Conservation (phyloP, 1,284 basidiomycete species). For the Ustilago hordei region DNA sequence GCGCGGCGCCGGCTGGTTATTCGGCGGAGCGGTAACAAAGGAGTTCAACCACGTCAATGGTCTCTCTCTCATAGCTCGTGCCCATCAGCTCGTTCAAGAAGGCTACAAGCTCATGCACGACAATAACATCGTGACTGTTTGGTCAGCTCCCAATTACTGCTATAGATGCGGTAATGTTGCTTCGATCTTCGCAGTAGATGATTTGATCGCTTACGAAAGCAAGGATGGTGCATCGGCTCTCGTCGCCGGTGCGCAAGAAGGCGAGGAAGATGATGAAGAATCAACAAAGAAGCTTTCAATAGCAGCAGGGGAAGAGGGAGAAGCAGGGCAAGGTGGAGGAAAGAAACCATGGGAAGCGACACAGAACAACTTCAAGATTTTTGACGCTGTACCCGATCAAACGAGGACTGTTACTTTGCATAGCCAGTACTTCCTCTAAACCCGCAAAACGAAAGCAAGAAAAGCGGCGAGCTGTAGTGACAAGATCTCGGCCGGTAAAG, state of each 20-base stretch:
- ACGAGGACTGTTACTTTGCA: constrained; percentile 39
- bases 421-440: constrained; percentile 46
- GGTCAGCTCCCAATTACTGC: constrained; percentile 99
- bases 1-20: constrained; percentile 96
- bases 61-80: constrained; percentile 96
- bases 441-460: neutral
- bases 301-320: neutral
- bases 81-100: constrained; percentile 99
- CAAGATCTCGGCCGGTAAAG: too few species aligned
- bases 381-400: constrained; percentile 67
- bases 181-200: constrained; percentile 89
- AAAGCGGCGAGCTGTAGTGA: too few species aligned
- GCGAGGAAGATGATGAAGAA: constrained; percentile 54
- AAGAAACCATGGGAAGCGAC: constrained; percentile 41
- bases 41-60: constrained; percentile 91
- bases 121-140: constrained; percentile 94
- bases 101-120: constrained; percentile 95
- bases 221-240: constrained; percentile 72
- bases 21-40: constrained; percentile 95
- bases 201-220: constrained; percentile 47
- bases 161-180: constrained; percentile 98
- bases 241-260: constrained; percentile 81
- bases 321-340: neutral
- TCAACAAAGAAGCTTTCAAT: constrained; percentile 8
- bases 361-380: constrained; percentile 70